phyloP scores from a whole-genome alignment of 2,329 filamentous ascomycete genomes.

The Remersonia thermophila region DNA sequence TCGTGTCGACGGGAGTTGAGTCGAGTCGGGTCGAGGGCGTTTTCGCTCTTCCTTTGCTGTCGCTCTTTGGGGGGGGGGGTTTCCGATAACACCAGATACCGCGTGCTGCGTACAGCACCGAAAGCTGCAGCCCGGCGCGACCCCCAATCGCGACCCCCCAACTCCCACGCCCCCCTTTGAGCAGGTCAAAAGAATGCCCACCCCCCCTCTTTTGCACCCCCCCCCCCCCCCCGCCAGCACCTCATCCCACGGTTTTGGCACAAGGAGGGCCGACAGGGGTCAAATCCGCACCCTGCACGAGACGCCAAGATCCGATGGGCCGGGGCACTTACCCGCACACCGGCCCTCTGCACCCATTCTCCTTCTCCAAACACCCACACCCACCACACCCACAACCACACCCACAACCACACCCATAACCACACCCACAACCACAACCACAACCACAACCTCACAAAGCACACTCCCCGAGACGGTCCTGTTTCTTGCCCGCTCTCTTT shows the following conservation, averaged over 20 bases:
- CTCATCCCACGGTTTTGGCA: no score
- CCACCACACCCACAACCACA: neutral
- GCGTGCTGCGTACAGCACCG: no score
- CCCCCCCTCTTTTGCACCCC: no score
- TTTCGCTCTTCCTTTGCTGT: neutral
- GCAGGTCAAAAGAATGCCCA: constrained; percentile 7
- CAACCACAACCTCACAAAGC: no score
- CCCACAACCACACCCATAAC: no score
- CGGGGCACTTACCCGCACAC: constrained; percentile 21
- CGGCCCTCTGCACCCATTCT: constrained; percentile 5
- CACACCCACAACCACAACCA: no score
- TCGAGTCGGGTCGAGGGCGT: neutral
- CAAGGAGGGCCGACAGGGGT: constrained; percentile 4
- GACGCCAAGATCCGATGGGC: constrained; percentile 20
- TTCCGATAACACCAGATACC: no score
- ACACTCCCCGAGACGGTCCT: no score
- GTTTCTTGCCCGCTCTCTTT: no score
- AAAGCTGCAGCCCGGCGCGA: constrained; percentile 5
- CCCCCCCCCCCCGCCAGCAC: no score
- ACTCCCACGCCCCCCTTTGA: constrained; percentile 13
- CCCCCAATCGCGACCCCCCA: constrained; percentile 15
- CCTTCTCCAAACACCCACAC: constrained; percentile 7
- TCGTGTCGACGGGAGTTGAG: no score
- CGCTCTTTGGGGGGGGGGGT: no score
- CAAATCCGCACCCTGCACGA: constrained; percentile 16